Conservation (phyloP, 306 rosid species). For the Ziziphus jujuba region DNA sequence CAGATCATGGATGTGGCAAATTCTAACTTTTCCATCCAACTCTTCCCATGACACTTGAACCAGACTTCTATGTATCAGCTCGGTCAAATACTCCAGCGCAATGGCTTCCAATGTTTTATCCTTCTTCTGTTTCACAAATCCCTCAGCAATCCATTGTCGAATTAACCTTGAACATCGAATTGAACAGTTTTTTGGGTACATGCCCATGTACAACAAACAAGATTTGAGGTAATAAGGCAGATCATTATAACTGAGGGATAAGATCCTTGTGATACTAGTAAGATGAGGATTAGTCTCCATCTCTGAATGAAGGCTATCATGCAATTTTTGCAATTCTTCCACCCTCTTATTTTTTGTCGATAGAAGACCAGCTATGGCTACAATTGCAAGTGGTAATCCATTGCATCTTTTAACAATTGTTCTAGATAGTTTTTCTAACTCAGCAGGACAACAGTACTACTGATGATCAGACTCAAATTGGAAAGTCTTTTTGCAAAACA, state of each 20-base stretch:
- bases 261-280: slow-evolving; percentile 2
- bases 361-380: neutral
- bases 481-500: neutral
- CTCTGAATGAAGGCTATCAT: slow-evolving; percentile 16
- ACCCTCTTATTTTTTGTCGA: slow-evolving; percentile 20
- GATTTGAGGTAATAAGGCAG: slow-evolving; percentile 13
- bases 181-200: slow-evolving; percentile 33
- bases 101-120: slow-evolving; percentile 23
- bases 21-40: neutral
- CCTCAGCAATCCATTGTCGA: slow-evolving; percentile 41
- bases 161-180: slow-evolving; percentile 20
- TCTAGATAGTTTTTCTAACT: neutral
- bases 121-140: slow-evolving; percentile 12
- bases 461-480: neutral
- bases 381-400: neutral
- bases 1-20: neutral
- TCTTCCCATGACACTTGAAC: slow-evolving; percentile 1
- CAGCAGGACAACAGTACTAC: neutral
- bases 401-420: neutral
- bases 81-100: slow-evolving; percentile 23
- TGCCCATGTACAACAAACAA: slow-evolving; percentile 22
- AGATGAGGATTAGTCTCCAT: neutral
- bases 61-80: slow-evolving; percentile 29
- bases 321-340: slow-evolving; percentile 24
- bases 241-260: slow-evolving; percentile 30